Evolutionary conservation across 495 filamentous ascomycete species (phyloP).

Genomic region (Elaphomyces granulatus): DNA sequence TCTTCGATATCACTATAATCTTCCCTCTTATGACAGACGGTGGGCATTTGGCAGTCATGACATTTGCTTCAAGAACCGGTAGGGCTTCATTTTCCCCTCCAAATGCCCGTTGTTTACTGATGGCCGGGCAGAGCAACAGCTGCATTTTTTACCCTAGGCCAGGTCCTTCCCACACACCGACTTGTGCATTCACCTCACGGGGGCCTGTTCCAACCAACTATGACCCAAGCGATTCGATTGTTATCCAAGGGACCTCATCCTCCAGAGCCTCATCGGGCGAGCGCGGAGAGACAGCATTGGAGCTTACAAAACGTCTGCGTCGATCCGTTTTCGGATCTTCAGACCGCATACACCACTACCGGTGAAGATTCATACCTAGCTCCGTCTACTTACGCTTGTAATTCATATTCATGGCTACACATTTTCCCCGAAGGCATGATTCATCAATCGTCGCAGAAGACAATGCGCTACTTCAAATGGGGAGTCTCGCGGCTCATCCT

Average conservation of each 20-base stretch:
- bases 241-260: slow-evolving; percentile 51
- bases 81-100: neutral
- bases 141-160: slow-evolving; percentile 70
- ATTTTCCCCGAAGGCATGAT: slow-evolving; percentile 92
- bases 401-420: slow-evolving; percentile 70
- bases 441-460: slow-evolving; percentile 65
- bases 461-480: slow-evolving; percentile 97
- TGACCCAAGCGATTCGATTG: slow-evolving; percentile 74
- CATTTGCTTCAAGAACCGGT: slow-evolving; percentile 62
- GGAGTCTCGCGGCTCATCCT: slow-evolving; percentile 79
- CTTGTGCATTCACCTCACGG: slow-evolving; percentile 48
- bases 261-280: slow-evolving; percentile 22
- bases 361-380: slow-evolving; percentile 43
- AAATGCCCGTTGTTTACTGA: too few species aligned
- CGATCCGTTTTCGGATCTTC: slow-evolving; percentile 34
- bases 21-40: slow-evolving; percentile 48
- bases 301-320: slow-evolving; percentile 30
- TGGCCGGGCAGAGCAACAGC: slow-evolving; percentile 32
- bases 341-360: slow-evolving; percentile 35
- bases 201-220: slow-evolving; percentile 76
- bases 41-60: slow-evolving; percentile 87
- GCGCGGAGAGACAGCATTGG: slow-evolving; percentile 24
- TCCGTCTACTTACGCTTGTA: slow-evolving; percentile 43
- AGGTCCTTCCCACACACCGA: slow-evolving; percentile 82
- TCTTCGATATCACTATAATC: slow-evolving; percentile 48